Evolutionary conservation across 1,284 basidiomycete species (phyloP).

Genomic region (Moesziomyces sp.): DNA sequence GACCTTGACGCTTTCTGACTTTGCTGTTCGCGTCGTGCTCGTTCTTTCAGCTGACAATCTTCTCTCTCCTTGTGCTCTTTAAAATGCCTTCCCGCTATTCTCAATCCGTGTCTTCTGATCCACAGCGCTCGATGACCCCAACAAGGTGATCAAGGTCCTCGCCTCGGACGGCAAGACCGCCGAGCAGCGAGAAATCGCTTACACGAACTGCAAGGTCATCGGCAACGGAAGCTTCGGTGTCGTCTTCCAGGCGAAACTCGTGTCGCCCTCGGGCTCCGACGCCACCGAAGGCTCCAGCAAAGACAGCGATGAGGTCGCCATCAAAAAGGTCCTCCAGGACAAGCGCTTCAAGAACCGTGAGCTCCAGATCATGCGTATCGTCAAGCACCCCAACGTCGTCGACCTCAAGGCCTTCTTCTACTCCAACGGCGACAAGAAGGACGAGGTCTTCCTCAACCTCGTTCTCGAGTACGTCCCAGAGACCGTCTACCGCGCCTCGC

Average conservation of each 20-base stretch:
- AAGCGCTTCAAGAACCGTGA: constrained; percentile 99
- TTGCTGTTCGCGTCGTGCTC: neutral
- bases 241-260: constrained; percentile 81
- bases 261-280: constrained; percentile 67
- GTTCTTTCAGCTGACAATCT: neutral
- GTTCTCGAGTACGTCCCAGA: constrained; percentile 99
- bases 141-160: constrained; percentile 91
- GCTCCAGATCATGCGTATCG: constrained; percentile 98
- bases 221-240: constrained; percentile 99
- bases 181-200: constrained; percentile 86
- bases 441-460: constrained; percentile 99
- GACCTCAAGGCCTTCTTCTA: constrained; percentile 99
- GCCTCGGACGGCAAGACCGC: constrained; percentile 95
- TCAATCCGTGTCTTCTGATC: neutral
- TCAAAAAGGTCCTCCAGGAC: constrained; percentile 99
- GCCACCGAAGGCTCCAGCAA: constrained; percentile 44
- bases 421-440: constrained; percentile 99
- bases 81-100: neutral
- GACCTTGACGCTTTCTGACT: too few relatives aligned
- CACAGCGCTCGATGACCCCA: constrained; percentile 80
- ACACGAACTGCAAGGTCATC: constrained; percentile 97
- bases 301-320: constrained; percentile 79
- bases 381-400: constrained; percentile 96
- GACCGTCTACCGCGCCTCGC: constrained; percentile 97
- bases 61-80: neutral